A percentile compares a stretch with the other conserved stretches of the same genome.
phyloP scores from a whole-genome alignment of 495 filamentous ascomycete species.

The Acidomyces sp. region DNA sequence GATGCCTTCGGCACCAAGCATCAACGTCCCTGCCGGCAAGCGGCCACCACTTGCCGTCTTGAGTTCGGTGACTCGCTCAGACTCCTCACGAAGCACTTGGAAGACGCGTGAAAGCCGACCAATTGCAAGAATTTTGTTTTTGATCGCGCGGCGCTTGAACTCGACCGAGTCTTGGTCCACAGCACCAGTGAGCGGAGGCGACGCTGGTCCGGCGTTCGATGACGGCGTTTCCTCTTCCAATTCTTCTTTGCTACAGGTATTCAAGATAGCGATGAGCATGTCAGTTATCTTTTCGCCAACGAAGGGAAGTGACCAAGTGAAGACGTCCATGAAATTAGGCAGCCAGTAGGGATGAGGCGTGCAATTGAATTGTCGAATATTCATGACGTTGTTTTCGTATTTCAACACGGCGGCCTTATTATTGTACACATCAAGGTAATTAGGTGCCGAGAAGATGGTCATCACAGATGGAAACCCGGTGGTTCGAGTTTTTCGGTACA shows the following conservation, averaged over 20 bases:
- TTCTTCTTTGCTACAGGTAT: slow-evolving; percentile 95
- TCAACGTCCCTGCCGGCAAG: slow-evolving; percentile 87
- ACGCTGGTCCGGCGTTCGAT: slow-evolving; percentile 44
- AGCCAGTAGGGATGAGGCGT: slow-evolving; percentile 98
- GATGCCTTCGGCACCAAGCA: slow-evolving; percentile 96
- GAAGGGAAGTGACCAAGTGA: slow-evolving; percentile 97
- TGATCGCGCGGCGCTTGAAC: slow-evolving; percentile 87
- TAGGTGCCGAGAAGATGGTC: slow-evolving; percentile 98
- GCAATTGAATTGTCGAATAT: slow-evolving; percentile 99
- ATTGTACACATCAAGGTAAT: slow-evolving; percentile 99
- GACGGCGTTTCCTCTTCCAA: slow-evolving; percentile 65
- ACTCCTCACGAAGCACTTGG: slow-evolving; percentile 95
- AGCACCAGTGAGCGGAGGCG: slow-evolving; percentile 41
- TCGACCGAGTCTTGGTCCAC: slow-evolving; percentile 75
- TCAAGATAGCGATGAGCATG: slow-evolving; percentile 97
- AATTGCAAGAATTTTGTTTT: slow-evolving; percentile 98
- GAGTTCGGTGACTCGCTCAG: slow-evolving; percentile 88
- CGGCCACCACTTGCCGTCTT: slow-evolving; percentile 92
- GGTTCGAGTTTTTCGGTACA: slow-evolving; percentile 96
- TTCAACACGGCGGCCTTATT: slow-evolving; percentile 98
- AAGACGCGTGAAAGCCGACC: slow-evolving; percentile 94
- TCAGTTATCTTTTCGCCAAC: slow-evolving; percentile 99
- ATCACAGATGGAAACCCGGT: slow-evolving; percentile 98
- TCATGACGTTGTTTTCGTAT: slow-evolving; percentile 99
- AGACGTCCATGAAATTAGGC: slow-evolving; percentile 98